These are phyloP conservation scores for Colletotrichum tofieldiae DNA, from an alignment of 2,329 filamentous ascomycete species.

Conservation along the genomic window DNA sequence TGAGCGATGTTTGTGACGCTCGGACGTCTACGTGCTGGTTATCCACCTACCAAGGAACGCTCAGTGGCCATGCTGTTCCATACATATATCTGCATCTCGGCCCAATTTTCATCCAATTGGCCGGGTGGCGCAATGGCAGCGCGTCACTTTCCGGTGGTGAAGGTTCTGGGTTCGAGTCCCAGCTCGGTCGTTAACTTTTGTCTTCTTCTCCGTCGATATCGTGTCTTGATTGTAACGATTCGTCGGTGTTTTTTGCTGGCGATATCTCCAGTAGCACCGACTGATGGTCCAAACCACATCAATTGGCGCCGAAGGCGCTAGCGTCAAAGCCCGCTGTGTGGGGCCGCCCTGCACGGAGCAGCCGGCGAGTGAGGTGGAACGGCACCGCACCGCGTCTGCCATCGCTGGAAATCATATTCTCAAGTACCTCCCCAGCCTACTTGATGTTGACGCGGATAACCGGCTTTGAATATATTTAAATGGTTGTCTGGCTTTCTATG, in stretches of 20 bases:
- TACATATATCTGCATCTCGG: neutral
- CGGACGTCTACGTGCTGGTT: neutral
- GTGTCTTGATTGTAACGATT: too few species aligned
- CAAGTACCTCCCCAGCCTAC: neutral
- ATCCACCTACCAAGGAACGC: neutral
- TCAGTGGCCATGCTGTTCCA: too few species aligned
- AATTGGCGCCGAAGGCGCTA: too few species aligned
- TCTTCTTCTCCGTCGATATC: neutral
- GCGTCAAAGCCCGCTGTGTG: too few species aligned
- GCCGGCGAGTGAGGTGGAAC: neutral
- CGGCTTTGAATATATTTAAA: too few species aligned
- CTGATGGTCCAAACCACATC: too few species aligned
- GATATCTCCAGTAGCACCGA: too few species aligned
- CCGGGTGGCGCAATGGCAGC: conserved; percentile 20
- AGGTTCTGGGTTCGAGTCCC: conserved; percentile 22
- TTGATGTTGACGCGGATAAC: too few species aligned
- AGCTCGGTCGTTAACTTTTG: neutral
- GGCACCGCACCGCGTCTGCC: neutral
- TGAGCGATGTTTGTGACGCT: neutral
- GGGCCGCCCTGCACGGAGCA: neutral
- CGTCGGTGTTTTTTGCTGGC: neutral
- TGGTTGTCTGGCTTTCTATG: too few species aligned
- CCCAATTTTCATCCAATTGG: neutral
- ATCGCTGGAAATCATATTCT: too few species aligned
- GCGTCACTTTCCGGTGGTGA: conserved; percentile 14